Evolutionary conservation across 2,329 filamentous ascomycete genomes (phyloP).

Genomic region (Tothia fuscella): DNA sequence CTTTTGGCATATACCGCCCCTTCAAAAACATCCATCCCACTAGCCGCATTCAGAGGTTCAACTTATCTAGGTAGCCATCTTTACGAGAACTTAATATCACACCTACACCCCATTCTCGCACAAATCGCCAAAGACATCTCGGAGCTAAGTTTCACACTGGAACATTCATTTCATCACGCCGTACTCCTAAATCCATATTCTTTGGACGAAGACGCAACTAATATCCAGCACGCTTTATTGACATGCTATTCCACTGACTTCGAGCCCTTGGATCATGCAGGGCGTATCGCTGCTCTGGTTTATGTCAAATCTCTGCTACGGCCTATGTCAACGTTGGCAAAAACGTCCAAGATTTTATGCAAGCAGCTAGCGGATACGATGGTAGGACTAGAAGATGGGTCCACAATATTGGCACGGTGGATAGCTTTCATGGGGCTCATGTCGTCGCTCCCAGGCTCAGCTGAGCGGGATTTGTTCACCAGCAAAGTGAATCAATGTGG

Average conservation of each 20-base stretch:
- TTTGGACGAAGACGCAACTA: neutral
- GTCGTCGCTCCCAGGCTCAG: neutral
- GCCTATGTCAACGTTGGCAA: neutral
- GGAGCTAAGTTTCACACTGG: neutral
- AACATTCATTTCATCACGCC: neutral
- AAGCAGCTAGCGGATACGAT: neutral
- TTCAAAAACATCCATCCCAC: neutral
- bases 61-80: no score
- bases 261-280: neutral
- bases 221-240: neutral
- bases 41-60: neutral
- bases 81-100: no score
- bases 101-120: neutral
- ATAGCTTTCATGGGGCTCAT: neutral
- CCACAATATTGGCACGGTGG: neutral
- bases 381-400: neutral
- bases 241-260: neutral
- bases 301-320: slow-evolving; percentile 1
- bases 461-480: neutral
- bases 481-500: neutral
- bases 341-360: neutral
- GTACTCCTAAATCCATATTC: neutral
- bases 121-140: slow-evolving; percentile 1
- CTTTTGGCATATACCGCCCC: neutral
- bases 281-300: neutral